Evolutionary conservation across 208 protist species (phyloP).

Genomic region (Leptomonas pyrrhocoris): DNA sequence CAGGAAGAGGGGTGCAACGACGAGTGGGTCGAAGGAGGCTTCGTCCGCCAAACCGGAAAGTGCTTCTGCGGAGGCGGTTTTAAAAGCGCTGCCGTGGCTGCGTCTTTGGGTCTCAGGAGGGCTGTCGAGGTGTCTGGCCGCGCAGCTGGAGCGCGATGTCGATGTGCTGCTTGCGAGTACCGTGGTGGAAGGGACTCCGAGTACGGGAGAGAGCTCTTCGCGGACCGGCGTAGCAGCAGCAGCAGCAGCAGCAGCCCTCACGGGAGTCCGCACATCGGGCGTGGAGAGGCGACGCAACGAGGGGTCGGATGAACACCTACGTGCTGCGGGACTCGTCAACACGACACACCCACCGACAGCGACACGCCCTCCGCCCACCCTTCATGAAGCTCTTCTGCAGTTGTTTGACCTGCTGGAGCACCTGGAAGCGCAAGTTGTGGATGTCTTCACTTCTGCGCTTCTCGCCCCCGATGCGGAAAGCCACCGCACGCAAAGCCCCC

Average conservation of each 20-base stretch:
- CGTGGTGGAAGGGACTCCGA: neutral
- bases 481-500: neutral
- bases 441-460: neutral
- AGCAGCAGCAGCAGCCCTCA: too few relatives aligned
- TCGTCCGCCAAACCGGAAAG: neutral
- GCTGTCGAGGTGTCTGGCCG: neutral
- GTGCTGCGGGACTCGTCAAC: neutral
- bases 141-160: constrained; percentile 19
- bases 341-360: too few relatives aligned
- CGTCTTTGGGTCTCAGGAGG: neutral
- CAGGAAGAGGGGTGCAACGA: neutral
- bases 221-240: too few relatives aligned
- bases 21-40: neutral
- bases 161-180: neutral
- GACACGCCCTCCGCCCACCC: neutral
- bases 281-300: too few relatives aligned
- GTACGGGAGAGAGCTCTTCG: neutral
- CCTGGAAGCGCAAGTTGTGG: neutral
- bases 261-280: too few relatives aligned
- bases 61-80: neutral
- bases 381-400: constrained; percentile 18
- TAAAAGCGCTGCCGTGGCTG: neutral
- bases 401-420: constrained; percentile 26
- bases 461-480: neutral
- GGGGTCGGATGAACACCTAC: too few relatives aligned